A percentile compares a stretch with the other conserved stretches of the same genome.
These are phyloP conservation scores for Cryptococcus sp. DNA, from an alignment of 1,284 basidiomycete species.

Conservation along the genomic window DNA sequence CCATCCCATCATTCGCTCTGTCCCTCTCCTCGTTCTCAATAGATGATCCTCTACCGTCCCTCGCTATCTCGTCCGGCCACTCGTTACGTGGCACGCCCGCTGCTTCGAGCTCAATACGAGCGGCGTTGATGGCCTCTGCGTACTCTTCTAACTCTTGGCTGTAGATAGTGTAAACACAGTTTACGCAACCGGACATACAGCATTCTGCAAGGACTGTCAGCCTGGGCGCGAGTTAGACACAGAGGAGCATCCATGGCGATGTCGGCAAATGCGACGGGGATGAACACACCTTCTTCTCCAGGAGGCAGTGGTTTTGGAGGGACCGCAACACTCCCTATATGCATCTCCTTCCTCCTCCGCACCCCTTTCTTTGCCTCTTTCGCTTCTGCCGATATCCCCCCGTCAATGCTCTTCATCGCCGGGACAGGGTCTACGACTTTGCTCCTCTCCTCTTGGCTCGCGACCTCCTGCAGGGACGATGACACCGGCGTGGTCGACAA, in stretches of 20 bases:
- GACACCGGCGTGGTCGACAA: conserved; percentile 22
- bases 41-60: conserved; percentile 11
- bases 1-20: conserved; percentile 19
- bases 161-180: conserved; percentile 85
- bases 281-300: conserved; percentile 39
- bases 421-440: conserved; percentile 16
- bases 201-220: conserved; percentile 59
- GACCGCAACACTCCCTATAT: conserved; percentile 33
- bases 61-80: conserved; percentile 60
- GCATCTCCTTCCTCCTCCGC: conserved; percentile 17
- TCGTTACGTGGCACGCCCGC: conserved; percentile 58
- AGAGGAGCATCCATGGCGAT: neutral
- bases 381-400: neutral
- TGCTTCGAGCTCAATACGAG: conserved; percentile 57
- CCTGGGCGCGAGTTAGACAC: no score
- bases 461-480: conserved; percentile 26
- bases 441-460: conserved; percentile 7
- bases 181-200: conserved; percentile 86
- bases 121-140: conserved; percentile 55
- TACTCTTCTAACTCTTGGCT: conserved; percentile 70
- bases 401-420: conserved; percentile 12
- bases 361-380: neutral
- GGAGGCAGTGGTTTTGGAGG: conserved; percentile 41
- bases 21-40: conserved; percentile 11
- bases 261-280: no score